These are phyloP conservation scores for Floccularia luteovirens DNA, from an alignment of 768 basidiomycete genomes.

Conservation along the genomic window DNA sequence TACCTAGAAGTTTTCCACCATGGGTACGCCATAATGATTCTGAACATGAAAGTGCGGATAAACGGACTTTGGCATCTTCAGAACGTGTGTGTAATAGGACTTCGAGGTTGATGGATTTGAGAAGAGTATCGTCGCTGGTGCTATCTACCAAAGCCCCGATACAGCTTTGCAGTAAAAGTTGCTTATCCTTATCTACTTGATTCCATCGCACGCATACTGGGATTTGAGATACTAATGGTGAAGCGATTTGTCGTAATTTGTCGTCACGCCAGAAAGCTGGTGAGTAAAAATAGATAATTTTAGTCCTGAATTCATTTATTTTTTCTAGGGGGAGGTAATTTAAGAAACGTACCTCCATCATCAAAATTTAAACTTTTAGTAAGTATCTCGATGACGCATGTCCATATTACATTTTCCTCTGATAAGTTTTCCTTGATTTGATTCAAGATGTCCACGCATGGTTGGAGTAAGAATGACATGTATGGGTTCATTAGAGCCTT, in stretches of 20 bases:
- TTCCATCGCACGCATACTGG: constrained; percentile 35
- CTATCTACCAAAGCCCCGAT: constrained; percentile 48
- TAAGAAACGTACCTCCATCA: constrained; percentile 58
- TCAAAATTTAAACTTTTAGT: constrained; percentile 69
- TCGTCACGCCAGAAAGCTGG: constrained; percentile 91
- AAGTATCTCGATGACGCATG: constrained; percentile 49
- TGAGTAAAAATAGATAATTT: too few relatives aligned
- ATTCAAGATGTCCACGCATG: constrained; percentile 58
- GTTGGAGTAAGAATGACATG: constrained; percentile 67
- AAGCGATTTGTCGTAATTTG: constrained; percentile 55
- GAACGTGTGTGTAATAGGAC: constrained; percentile 87
- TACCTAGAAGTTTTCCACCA: constrained; percentile 70
- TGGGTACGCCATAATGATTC: constrained; percentile 72
- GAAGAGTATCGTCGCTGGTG: constrained; percentile 48
- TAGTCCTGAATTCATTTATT: too few relatives aligned
- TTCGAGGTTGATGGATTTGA: constrained; percentile 78
- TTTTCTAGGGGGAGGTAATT: not conserved
- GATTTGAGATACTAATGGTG: constrained; percentile 60
- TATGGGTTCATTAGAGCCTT: constrained; percentile 90
- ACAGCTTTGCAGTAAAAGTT: constrained; percentile 37
- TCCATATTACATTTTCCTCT: constrained; percentile 50
- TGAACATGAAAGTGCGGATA: constrained; percentile 63
- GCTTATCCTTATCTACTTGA: constrained; percentile 26
- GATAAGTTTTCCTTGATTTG: constrained; percentile 27
- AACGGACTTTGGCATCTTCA: constrained; percentile 62